A percentile compares a stretch with the other conserved stretches of the same genome.
Conservation (phyloP, 768 basidiomycete species). For the Podaxis mareebaensis region DNA sequence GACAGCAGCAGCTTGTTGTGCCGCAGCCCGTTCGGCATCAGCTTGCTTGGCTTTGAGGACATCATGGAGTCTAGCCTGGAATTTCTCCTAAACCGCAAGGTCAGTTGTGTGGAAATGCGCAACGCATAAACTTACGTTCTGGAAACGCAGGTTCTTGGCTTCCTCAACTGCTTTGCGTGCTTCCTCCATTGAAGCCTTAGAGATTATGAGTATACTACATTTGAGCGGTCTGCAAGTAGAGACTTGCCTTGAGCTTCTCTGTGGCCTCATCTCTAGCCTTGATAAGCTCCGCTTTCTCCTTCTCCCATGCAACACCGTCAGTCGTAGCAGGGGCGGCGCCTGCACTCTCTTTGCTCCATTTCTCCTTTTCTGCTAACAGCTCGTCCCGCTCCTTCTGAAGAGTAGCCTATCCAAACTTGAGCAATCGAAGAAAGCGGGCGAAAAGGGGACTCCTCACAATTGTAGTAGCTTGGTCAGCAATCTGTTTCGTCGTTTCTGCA, state of each 20-base stretch:
- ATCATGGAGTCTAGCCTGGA: constrained; percentile 53
- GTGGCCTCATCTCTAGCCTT: constrained; percentile 63
- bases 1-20: constrained; percentile 52
- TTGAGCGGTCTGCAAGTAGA: background rate
- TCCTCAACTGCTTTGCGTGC: constrained; percentile 46
- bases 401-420: constrained; percentile 39
- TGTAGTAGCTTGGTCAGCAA: constrained; percentile 33
- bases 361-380: constrained; percentile 60
- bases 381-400: constrained; percentile 62
- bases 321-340: constrained; percentile 31
- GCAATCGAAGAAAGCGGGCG: background rate
- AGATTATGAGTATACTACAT: background rate
- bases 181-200: constrained; percentile 42
- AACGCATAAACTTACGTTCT: constrained; percentile 35
- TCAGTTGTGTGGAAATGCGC: background rate
- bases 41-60: constrained; percentile 51
- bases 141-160: constrained; percentile 40
- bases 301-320: constrained; percentile 43
- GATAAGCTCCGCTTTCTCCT: constrained; percentile 58
- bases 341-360: constrained; percentile 33
- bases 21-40: constrained; percentile 41
- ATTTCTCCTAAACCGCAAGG: constrained; percentile 53
- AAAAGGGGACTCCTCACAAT: constrained; percentile 32
- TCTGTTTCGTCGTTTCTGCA: constrained; percentile 27
- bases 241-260: constrained; percentile 54